Conservation (phyloP, 2,329 filamentous ascomycete species). For the Verticillium isaacii region DNA sequence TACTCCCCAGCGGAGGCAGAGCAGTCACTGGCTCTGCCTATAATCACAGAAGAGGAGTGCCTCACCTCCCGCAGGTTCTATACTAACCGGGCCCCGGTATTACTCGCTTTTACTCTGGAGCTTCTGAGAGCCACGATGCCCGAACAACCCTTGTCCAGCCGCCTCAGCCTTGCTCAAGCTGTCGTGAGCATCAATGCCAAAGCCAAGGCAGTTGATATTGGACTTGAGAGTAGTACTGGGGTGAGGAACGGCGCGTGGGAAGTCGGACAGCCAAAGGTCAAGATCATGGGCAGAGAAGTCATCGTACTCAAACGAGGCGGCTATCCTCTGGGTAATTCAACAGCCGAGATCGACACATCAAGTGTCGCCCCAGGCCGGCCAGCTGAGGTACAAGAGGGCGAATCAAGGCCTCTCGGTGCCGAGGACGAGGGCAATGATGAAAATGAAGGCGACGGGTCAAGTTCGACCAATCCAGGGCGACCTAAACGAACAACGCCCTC, state of each 20-base stretch:
- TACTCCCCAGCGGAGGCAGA: slow-evolving; percentile 50
- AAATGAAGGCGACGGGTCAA: not conserved
- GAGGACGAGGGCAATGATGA: not conserved
- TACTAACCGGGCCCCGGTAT: slow-evolving; percentile 77
- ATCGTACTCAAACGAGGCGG: slow-evolving; percentile 73
- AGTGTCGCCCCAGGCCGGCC: slow-evolving; percentile 7
- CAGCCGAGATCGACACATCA: slow-evolving; percentile 7
- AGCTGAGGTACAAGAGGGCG: not conserved
- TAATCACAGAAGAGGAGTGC: slow-evolving; percentile 50
- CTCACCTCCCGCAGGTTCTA: slow-evolving; percentile 55
- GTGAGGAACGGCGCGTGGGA: slow-evolving; percentile 70
- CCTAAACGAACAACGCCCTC: not conserved
- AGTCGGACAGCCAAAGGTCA: slow-evolving; percentile 69
- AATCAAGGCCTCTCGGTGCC: not conserved
- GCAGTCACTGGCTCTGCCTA: slow-evolving; percentile 54
- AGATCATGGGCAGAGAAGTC: slow-evolving; percentile 68
- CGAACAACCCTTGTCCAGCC: slow-evolving; percentile 77
- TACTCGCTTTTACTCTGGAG: slow-evolving; percentile 74
- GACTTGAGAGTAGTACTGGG: slow-evolving; percentile 59
- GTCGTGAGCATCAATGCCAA: slow-evolving; percentile 78
- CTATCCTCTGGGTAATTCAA: slow-evolving; percentile 41
- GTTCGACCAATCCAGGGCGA: slow-evolving; percentile 9
- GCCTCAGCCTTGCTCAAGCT: slow-evolving; percentile 77
- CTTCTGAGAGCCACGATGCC: slow-evolving; percentile 78
- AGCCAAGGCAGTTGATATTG: slow-evolving; percentile 70